Evolutionary conservation across 495 filamentous ascomycete species (phyloP), one percentile per base, ranked within the genome.

Genomic region (Annulohypoxylon moriforme): DNA sequence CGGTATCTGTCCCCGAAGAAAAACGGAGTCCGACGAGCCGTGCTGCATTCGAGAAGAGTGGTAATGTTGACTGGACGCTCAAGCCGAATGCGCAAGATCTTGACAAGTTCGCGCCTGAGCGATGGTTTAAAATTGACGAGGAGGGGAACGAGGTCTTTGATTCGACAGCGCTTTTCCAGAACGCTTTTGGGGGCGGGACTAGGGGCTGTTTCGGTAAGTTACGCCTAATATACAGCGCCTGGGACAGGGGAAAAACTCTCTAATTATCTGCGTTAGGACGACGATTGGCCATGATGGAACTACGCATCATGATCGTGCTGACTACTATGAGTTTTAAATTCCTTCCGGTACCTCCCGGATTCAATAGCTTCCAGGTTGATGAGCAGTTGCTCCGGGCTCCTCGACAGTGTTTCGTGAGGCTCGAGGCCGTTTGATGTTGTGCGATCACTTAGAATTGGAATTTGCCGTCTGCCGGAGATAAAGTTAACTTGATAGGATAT

Each of bases 51-150:
- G 69, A 52, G 40, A 78, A 73, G 59, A 62, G 27, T 11, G 75
- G 71, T 6, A 9, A 33, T 18, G 42, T 50, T 4, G 68, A 74
- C 38, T 72, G 66, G 38, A 60, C 67, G 3, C 0, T 14, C 3
- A 68, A 74, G 25, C 38, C 50, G 3, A 69, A 67, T 10, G 76
- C 68, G 3, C 53, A 68, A 22, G 73, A 78, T 50, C 55, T 78
- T 14, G 71, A 60, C 1, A 33, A n/a, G 3, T 78, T 79, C 47
- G 67, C 71, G 25, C 80, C 80, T 14, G 47, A 67, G 49, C 60
- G 79, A 25, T 81, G 79, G 80, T 64, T 81, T 3, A 68, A 69
- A 16, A 57, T 33, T 11, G 73, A 77, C 47, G 68, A 75, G 29
- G 47, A 52, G 13, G 70, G 66, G 25, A 77, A 68, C 61, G 73